phyloP scores from a whole-genome alignment of 345 rosid genomes.

The Syzygium grande region DNA sequence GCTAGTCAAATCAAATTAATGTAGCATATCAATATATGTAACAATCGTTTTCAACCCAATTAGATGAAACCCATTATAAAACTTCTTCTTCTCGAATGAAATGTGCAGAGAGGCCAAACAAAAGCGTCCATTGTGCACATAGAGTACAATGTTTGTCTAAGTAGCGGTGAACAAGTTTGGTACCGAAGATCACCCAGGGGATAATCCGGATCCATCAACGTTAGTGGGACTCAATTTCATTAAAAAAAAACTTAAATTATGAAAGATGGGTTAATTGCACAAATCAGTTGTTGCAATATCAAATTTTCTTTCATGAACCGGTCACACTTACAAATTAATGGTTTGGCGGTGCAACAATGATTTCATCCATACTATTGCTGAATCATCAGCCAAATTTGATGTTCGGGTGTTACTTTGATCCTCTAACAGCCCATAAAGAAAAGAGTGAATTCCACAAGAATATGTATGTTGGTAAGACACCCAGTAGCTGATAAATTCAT shows the following conservation, averaged over 20 bases:
- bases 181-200: neutral
- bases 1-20: neutral
- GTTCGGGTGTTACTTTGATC: neutral
- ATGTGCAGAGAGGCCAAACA: neutral
- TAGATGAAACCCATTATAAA: neutral
- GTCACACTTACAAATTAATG: neutral
- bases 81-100: neutral
- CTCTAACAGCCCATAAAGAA: too few relatives aligned
- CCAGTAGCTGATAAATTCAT: neutral
- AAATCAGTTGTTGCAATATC: neutral
- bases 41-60: neutral
- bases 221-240: neutral
- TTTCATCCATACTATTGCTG: neutral
- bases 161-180: neutral
- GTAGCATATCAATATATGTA: neutral
- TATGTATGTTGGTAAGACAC: neutral
- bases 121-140: neutral
- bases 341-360: neutral
- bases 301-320: neutral
- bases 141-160: neutral
- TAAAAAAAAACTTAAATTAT: neutral
- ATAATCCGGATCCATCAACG: neutral
- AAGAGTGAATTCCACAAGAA: neutral
- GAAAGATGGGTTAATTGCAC: neutral
- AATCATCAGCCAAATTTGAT: too few relatives aligned